Percentiles rank a stretch among this genome's conserved stretches.
Evolutionary conservation across 1,284 basidiomycete genomes (phyloP).

Genomic region (Trichosporon ovoides): DNA sequence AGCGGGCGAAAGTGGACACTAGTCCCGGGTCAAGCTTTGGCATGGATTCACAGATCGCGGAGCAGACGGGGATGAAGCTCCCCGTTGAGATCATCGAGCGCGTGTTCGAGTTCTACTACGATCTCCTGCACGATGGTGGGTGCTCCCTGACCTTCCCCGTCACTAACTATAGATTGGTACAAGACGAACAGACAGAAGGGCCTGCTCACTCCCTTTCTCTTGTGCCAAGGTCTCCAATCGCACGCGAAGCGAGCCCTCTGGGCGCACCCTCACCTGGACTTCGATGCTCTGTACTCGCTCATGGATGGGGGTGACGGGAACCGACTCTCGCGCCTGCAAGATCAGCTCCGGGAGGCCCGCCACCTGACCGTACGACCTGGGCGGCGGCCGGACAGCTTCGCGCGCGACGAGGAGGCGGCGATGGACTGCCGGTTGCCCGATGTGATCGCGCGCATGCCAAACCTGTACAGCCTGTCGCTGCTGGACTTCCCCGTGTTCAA

Average conservation of each 20-base stretch:
- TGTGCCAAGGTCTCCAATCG: background rate
- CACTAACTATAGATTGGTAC: background rate
- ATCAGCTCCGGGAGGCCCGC: background rate
- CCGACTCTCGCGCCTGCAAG: background rate
- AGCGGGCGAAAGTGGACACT: background rate
- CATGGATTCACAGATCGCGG: no score
- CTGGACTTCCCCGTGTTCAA: background rate
- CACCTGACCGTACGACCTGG: background rate
- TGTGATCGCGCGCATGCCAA: background rate
- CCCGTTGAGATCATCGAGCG: background rate
- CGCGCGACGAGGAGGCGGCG: background rate
- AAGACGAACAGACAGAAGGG: background rate
- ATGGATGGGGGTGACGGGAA: background rate
- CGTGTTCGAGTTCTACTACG: constrained; percentile 1
- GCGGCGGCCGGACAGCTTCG: background rate
- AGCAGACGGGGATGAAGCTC: background rate
- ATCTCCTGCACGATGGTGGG: background rate
- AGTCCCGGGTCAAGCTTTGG: no score
- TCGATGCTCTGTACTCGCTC: background rate
- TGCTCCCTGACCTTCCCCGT: background rate
- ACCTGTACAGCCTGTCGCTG: background rate
- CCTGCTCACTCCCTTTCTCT: background rate
- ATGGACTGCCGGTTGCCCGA: background rate
- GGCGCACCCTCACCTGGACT: background rate
- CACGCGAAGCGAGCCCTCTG: background rate